phyloP scores from a whole-genome alignment of 148 eudicot genomes.

The Heliosperma pusillum region DNA sequence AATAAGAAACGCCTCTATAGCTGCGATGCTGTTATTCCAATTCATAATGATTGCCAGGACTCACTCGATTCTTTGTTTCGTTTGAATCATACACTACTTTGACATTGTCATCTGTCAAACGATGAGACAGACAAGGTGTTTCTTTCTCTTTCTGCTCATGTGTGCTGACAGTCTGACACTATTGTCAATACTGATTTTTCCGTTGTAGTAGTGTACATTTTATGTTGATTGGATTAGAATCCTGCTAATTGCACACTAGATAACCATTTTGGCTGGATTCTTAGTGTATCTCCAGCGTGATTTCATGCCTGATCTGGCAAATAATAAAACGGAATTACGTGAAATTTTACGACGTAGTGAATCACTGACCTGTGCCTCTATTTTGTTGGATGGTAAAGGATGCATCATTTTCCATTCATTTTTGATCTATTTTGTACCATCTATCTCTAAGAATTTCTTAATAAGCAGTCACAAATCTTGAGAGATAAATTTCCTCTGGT shows the following conservation, averaged over 20 bases:
- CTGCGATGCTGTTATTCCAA: neutral
- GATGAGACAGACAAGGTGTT: neutral
- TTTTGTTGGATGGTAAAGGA: neutral
- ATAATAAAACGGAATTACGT: too few species aligned
- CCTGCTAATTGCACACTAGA: too few species aligned
- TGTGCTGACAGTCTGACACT: neutral
- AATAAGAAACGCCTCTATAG: neutral
- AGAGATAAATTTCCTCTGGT: neutral
- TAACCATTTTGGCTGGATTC: neutral
- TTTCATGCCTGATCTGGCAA: neutral
- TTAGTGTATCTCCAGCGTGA: neutral
- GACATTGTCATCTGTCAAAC: neutral
- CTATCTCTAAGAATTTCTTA: neutral
- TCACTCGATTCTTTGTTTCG: neutral
- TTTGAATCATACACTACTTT: neutral
- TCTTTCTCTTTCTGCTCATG: neutral
- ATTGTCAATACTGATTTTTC: neutral
- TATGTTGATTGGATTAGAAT: neutral
- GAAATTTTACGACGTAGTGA: neutral
- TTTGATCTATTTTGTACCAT: neutral
- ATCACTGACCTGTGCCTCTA: neutral
- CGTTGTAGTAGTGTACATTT: neutral
- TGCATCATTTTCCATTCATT: neutral
- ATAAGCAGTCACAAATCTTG: neutral
- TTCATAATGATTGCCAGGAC: neutral